Conservation (phyloP, 495 filamentous ascomycete genomes). For the Chaetomidium leptoderma region DNA sequence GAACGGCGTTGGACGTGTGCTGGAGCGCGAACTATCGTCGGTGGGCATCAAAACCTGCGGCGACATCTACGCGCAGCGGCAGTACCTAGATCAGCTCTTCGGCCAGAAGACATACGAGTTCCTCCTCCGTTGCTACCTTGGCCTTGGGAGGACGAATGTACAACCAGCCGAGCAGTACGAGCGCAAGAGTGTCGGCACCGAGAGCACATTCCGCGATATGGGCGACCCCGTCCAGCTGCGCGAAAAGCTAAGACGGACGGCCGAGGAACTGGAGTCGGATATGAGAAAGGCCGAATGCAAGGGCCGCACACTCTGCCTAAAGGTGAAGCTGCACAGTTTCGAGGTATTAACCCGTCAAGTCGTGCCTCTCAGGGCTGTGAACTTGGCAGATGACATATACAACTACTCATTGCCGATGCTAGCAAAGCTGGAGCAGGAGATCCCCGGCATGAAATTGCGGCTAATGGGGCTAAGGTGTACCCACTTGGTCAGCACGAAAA, state of each 20-base stretch:
- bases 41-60: constrained; percentile 87
- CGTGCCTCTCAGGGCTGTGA: constrained; percentile 66
- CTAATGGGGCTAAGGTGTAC: constrained; percentile 88
- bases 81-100: constrained; percentile 68
- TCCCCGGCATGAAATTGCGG: constrained; percentile 73
- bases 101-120: constrained; percentile 90
- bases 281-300: constrained; percentile 74
- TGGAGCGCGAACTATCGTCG: constrained; percentile 86
- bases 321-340: constrained; percentile 91
- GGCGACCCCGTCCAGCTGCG: constrained; percentile 61
- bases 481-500: constrained; percentile 79
- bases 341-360: constrained; percentile 84
- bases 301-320: constrained; percentile 82
- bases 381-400: constrained; percentile 75
- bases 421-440: constrained; percentile 77
- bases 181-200: constrained; percentile 89
- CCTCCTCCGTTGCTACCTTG: constrained; percentile 76
- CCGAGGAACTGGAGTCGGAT: constrained; percentile 87
- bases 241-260: constrained; percentile 70
- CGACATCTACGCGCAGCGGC: constrained; percentile 74
- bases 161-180: constrained; percentile 87
- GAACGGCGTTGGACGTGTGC: constrained; percentile 88
- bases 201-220: constrained; percentile 86
- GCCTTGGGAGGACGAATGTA: constrained; percentile 81
- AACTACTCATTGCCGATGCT: constrained; percentile 78